Conservation (phyloP, 495 filamentous ascomycete genomes). For the Talaromyces borbonicus region DNA sequence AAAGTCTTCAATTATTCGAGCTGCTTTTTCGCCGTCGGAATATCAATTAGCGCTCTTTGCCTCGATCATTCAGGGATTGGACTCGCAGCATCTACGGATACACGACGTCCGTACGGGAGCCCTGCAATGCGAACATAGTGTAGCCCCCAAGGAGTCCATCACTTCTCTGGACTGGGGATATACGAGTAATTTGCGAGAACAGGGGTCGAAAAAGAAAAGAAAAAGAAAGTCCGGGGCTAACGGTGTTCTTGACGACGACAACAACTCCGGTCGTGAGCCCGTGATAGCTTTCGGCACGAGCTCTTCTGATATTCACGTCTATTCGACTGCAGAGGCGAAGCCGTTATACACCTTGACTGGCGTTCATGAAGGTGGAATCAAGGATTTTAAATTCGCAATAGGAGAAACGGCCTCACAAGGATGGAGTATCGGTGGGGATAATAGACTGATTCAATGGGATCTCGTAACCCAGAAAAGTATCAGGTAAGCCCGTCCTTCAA, state of each 20-base stretch:
- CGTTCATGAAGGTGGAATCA: constrained; percentile 43
- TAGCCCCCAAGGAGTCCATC: constrained; percentile 39
- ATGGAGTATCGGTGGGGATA: constrained; percentile 53
- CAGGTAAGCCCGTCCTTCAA: constrained; percentile 24
- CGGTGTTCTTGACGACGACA: constrained; percentile 22
- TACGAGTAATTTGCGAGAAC: constrained; percentile 24
- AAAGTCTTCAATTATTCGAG: constrained; percentile 41
- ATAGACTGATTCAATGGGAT: constrained; percentile 53
- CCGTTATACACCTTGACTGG: constrained; percentile 39
- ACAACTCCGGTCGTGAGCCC: constrained; percentile 17
- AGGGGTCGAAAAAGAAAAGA: constrained; percentile 45
- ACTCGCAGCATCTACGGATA: constrained; percentile 48
- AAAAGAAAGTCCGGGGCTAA: constrained; percentile 41
- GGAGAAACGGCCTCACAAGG: constrained; percentile 30
- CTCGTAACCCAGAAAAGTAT: constrained; percentile 35
- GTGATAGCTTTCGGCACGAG: constrained; percentile 47
- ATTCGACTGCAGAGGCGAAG: constrained; percentile 42
- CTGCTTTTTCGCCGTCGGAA: constrained; percentile 45
- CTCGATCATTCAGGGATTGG: constrained; percentile 49
- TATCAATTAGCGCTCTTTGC: constrained; percentile 51
- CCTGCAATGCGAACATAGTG: constrained; percentile 45
- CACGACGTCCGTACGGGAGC: constrained; percentile 49
- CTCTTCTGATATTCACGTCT: constrained; percentile 44
- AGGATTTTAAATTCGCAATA: constrained; percentile 48
- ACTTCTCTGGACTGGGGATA: constrained; percentile 53